A percentile compares a stretch with the other conserved stretches of the same genome.
Conservation (phyloP, 345 rosid genomes). For the Hirschfeldia incana region DNA sequence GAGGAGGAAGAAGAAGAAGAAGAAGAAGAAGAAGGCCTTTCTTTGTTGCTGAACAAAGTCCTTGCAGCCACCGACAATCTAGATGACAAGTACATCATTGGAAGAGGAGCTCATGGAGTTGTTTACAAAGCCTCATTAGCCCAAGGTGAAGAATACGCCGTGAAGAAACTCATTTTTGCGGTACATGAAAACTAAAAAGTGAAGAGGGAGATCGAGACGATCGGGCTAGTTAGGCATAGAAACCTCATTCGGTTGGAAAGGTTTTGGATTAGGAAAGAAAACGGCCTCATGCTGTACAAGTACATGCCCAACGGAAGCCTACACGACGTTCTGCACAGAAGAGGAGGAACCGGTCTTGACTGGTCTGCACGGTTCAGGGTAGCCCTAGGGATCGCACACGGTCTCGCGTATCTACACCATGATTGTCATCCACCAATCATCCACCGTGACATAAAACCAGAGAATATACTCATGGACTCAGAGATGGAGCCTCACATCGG, state of each 20-base stretch:
- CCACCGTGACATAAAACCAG: constrained; percentile 80
- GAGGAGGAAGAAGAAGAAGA: constrained; percentile 37
- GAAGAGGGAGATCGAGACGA: constrained; percentile 67
- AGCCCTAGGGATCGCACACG: constrained; percentile 70
- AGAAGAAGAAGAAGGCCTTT: constrained; percentile 41
- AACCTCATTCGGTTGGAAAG: constrained; percentile 69
- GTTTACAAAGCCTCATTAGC: constrained; percentile 65
- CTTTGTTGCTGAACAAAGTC: constrained; percentile 59
- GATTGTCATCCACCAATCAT: constrained; percentile 73
- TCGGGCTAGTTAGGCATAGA: constrained; percentile 66
- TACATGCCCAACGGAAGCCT: constrained; percentile 86
- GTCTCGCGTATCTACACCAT: constrained; percentile 74
- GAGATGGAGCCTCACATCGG: constrained; percentile 82
- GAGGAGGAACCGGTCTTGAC: constrained; percentile 35
- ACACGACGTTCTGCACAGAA: constrained; percentile 52
- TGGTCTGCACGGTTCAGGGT: constrained; percentile 70
- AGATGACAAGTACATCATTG: constrained; percentile 38
- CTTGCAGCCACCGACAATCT: constrained; percentile 54
- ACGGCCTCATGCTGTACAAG: constrained; percentile 61
- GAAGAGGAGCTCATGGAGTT: constrained; percentile 80
- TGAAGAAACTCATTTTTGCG: constrained; percentile 55
- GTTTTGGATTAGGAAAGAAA: constrained; percentile 68
- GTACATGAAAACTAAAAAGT: constrained; percentile 50
- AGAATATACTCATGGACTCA: constrained; percentile 73
- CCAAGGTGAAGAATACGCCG: constrained; percentile 52